A percentile compares a stretch with the other conserved stretches of the same genome.
Conservation (phyloP, 2,329 filamentous ascomycete genomes). For the Escovopsis sp. region DNA sequence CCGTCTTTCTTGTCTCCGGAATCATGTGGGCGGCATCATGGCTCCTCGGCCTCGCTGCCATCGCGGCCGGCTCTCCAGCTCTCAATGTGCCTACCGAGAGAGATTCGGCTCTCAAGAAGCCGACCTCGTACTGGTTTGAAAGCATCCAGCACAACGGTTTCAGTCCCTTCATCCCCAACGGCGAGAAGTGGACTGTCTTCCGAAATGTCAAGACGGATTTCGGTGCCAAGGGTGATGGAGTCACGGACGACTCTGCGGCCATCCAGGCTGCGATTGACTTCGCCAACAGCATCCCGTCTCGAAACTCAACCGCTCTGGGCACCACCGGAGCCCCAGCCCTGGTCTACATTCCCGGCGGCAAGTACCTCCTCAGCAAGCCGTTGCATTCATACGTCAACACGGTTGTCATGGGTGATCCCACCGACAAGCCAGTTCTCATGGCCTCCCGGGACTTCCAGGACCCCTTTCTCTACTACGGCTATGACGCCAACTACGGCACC, state of each 20-base stretch:
- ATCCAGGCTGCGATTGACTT: conserved; percentile 29
- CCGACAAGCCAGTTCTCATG: conserved; percentile 15
- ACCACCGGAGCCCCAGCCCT: conserved; percentile 8
- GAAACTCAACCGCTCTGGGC: conserved; percentile 5
- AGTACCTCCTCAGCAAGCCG: conserved; percentile 15
- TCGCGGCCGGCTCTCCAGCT: conserved; percentile 1
- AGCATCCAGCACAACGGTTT: conserved; percentile 8
- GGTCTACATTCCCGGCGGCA: conserved; percentile 18
- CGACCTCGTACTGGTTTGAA: conserved; percentile 6
- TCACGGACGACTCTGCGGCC: conserved; percentile 63
- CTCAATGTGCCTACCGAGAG: not conserved
- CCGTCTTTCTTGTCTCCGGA: too few species aligned
- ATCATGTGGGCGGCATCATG: conserved; percentile 1
- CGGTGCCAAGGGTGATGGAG: conserved; percentile 46
- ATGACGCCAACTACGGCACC: conserved; percentile 10
- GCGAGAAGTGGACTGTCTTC: conserved; percentile 36
- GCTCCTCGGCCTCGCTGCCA: conserved; percentile 3
- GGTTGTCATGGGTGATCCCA: conserved; percentile 17
- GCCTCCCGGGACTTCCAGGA: conserved; percentile 7
- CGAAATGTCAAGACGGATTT: conserved; percentile 52
- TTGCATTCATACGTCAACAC: conserved; percentile 18
- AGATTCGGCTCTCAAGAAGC: conserved; percentile 1
- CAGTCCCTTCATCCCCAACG: conserved; percentile 7
- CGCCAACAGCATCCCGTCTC: conserved; percentile 4
- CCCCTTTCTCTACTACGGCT: conserved; percentile 7